Conservation (phyloP, 805 yeast species). For the Saturnispora sanitii region DNA sequence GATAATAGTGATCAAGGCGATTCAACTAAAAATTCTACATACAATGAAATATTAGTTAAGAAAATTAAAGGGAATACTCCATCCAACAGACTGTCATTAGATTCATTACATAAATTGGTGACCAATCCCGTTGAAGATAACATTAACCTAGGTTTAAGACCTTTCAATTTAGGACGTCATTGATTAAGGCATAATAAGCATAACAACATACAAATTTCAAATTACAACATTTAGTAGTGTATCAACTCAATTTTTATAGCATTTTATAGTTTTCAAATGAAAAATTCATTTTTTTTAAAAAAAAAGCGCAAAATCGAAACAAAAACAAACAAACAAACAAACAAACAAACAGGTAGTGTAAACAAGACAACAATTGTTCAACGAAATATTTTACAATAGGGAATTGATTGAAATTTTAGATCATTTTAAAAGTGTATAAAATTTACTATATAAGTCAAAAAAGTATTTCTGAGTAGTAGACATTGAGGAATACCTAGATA, state of each 20-base stretch:
- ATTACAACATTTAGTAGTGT: too few relatives aligned
- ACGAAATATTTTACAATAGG: neutral
- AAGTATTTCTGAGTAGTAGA: neutral
- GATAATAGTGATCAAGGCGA: neutral
- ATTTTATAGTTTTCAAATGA: neutral
- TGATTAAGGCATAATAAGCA: neutral
- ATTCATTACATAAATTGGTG: neutral
- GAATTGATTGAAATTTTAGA: neutral
- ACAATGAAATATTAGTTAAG: neutral
- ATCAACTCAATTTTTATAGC: too few relatives aligned
- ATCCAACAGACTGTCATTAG: neutral
- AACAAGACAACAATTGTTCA: too few relatives aligned
- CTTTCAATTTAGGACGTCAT: neutral
- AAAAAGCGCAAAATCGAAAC: too few relatives aligned
- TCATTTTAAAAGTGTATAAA: neutral
- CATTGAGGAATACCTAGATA: slow-evolving; percentile 15
- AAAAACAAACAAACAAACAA: too few relatives aligned
- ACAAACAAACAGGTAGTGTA: too few relatives aligned
- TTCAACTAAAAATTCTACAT: neutral
- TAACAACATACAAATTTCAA: too few relatives aligned
- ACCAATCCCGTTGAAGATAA: neutral
- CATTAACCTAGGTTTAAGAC: neutral
- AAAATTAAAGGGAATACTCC: neutral
- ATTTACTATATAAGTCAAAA: neutral
- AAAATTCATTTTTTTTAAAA: too few relatives aligned